Evolutionary conservation across 1,284 basidiomycete species (phyloP), one percentile per base, ranked within the genome.

Genomic region (Apiotrichum veenhuisii): DNA sequence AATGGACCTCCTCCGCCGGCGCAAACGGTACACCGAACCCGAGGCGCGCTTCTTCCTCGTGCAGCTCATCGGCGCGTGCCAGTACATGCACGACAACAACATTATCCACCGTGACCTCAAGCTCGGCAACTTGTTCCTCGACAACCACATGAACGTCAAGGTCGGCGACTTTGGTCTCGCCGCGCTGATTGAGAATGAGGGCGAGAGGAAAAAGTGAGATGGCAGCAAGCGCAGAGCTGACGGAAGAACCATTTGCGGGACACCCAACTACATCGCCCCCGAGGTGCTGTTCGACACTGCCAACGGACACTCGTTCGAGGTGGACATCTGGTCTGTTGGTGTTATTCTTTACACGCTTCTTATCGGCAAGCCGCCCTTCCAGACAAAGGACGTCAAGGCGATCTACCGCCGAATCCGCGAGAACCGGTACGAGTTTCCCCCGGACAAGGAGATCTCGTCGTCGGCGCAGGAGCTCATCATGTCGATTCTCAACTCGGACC

Each of bases 111-210:
- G 93, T 40, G 93, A 97, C 74, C 83, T 97, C 62, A 97, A 96
- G 76, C 84, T 98, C 9, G 95, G 94, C 30, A 98, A 98, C 77
- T 82, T 98, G 50, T 94, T 98, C 77, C 83, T 98, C 46, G 94
- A 98, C 71, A 78, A 80, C 47, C 83, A 88, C 66, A 94, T 98
- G 92, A 90, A 96, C 71, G 82, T 98, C 73, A 94, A 97, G 74
- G 91, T 98, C 25, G 95, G 93, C 25, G 95, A 98, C 79, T 97
- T 98, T 78, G 95, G 96, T 12, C 82, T 98, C 22, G 95, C 96
- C 0, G 95, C 96, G 1, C 82, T 98, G 55, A 95, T 98, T 54
- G 94, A 98, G 77, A 93, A 87, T 73, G 89, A 89, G 12, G 94
- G 94, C 1, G 96, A 98, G 75, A 80, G 95, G 65, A 97, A 98